Evolutionary conservation across 2,329 filamentous ascomycete genomes (phyloP).

Genomic region (Biscogniauxia mediterranea): DNA sequence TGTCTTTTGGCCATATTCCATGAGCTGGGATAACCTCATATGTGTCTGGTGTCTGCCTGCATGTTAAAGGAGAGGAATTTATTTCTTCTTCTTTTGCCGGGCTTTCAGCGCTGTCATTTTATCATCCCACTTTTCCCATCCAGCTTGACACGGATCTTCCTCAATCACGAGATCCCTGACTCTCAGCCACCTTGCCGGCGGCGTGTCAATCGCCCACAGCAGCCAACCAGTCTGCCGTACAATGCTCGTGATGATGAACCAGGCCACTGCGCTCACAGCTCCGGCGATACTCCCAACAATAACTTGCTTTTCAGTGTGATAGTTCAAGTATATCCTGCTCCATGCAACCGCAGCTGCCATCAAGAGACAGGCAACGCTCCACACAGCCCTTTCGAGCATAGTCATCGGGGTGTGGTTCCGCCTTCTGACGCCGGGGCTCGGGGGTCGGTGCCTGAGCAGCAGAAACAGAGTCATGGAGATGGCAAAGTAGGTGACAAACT

Average conservation of each 20-base stretch:
- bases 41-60: neutral
- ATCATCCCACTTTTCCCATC: conserved; percentile 88
- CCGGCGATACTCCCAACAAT: conserved; percentile 75
- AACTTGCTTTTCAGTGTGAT: conserved; percentile 88
- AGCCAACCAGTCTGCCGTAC: conserved; percentile 68
- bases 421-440: conserved; percentile 32
- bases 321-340: conserved; percentile 87
- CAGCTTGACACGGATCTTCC: conserved; percentile 86
- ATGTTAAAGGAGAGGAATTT: neutral
- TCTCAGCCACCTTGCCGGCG: conserved; percentile 63
- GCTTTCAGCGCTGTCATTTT: conserved; percentile 36
- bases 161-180: conserved; percentile 81
- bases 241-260: conserved; percentile 73
- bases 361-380: conserved; percentile 54
- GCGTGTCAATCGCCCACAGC: conserved; percentile 67
- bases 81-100: conserved; percentile 35
- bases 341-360: conserved; percentile 70
- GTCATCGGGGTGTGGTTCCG: conserved; percentile 56
- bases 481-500: conserved; percentile 92
- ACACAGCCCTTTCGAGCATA: conserved; percentile 56
- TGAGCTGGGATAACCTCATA: neutral
- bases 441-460: conserved; percentile 71
- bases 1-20: neutral
- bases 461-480: conserved; percentile 83
- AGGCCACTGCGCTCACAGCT: conserved; percentile 65